A percentile compares a stretch with the other conserved stretches of the same genome.
Conservation (phyloP, 2,329 filamentous ascomycete genomes). For the Paramyrothecium sp. region DNA sequence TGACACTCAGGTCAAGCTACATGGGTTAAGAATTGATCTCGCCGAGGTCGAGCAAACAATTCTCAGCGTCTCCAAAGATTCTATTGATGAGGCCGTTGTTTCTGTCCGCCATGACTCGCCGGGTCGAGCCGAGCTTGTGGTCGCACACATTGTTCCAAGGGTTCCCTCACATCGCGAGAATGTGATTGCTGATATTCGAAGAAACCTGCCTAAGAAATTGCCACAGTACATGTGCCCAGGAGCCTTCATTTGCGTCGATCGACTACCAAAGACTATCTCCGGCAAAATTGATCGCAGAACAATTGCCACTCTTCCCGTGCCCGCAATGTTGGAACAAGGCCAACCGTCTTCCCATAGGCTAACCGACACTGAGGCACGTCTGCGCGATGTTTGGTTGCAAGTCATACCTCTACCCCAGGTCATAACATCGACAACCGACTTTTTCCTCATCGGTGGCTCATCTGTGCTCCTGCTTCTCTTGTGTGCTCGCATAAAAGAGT, state of each 20-base stretch:
- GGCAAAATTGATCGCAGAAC: not conserved
- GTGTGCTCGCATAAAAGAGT: constrained; percentile 25
- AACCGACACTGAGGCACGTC: not conserved
- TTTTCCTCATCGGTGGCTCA: constrained; percentile 39
- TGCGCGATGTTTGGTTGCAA: not conserved
- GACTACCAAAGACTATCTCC: not conserved
- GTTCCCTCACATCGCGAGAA: not conserved
- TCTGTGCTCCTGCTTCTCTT: constrained; percentile 37
- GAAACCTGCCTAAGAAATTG: not conserved
- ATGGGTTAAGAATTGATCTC: constrained; percentile 44
- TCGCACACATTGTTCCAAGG: constrained; percentile 24
- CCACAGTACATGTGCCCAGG: constrained; percentile 10
- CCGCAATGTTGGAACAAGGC: not conserved
- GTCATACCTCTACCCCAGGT: not conserved
- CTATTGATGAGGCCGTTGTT: constrained; percentile 18
- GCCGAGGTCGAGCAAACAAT: constrained; percentile 31
- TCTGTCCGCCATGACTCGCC: constrained; percentile 11
- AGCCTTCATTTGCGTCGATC: not conserved
- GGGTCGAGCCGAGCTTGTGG: constrained; percentile 15
- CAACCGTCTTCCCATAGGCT: not conserved
- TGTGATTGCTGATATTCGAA: not conserved
- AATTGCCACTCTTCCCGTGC: not conserved
- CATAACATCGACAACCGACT: constrained; percentile 24
- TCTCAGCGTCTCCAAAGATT: constrained; percentile 13
- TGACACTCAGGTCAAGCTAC: constrained; percentile 45